phyloP scores from a whole-genome alignment of 805 yeast genomes.

The Kuraishia floccosa region DNA sequence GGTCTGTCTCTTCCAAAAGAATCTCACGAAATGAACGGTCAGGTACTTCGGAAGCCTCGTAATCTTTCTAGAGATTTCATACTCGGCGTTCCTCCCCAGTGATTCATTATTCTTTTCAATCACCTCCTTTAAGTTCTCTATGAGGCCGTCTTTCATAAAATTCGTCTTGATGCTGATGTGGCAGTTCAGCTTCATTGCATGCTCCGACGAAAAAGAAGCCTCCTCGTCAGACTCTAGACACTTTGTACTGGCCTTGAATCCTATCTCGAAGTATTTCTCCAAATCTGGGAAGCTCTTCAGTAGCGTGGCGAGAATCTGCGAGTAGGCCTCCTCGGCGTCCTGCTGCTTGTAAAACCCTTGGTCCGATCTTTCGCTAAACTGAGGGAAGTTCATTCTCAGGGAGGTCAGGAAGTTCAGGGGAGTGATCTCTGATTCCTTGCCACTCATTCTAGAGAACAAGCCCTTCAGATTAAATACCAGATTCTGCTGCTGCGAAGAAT shows the following conservation, averaged over 20 bases:
- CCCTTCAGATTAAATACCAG: slow-evolving; percentile 24
- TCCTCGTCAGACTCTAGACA: slow-evolving; percentile 50
- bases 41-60: slow-evolving; percentile 77
- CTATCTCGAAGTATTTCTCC: slow-evolving; percentile 51
- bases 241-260: slow-evolving; percentile 49
- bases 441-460: slow-evolving; percentile 30
- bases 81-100: slow-evolving; percentile 61
- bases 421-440: slow-evolving; percentile 35
- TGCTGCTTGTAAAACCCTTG: slow-evolving; percentile 82
- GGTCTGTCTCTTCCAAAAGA: slow-evolving; percentile 92
- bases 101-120: slow-evolving; percentile 69
- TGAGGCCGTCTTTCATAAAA: slow-evolving; percentile 77
- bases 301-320: slow-evolving; percentile 56
- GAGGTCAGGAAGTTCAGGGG: slow-evolving; percentile 61
- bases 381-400: slow-evolving; percentile 67
- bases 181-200: slow-evolving; percentile 69
- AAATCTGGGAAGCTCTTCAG: slow-evolving; percentile 36
- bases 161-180: slow-evolving; percentile 82
- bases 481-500: slow-evolving; percentile 13
- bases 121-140: slow-evolving; percentile 61
- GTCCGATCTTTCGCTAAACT: slow-evolving; percentile 71
- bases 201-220: slow-evolving; percentile 33
- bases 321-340: slow-evolving; percentile 95
- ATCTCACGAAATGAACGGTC: slow-evolving; percentile 87
- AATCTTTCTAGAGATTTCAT: slow-evolving; percentile 49